Conservation (phyloP, 2,329 filamentous ascomycete genomes). For the Escovopsis sp. region DNA sequence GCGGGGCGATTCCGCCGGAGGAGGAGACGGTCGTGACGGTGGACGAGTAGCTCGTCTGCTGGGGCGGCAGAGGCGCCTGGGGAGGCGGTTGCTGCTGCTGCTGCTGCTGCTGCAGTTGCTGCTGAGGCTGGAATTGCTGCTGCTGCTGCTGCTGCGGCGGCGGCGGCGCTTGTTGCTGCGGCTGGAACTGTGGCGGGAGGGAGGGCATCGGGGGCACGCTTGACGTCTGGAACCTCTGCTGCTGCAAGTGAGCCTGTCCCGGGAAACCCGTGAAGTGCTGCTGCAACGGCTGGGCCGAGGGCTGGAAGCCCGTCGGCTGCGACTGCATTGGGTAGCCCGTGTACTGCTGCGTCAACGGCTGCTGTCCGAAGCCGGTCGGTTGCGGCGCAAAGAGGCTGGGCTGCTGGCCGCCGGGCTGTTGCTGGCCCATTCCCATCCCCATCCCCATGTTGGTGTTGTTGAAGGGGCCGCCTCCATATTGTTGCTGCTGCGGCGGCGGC, state of each 20-base stretch:
- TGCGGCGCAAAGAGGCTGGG: conserved; percentile 42
- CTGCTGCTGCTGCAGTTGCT: conserved; percentile 34
- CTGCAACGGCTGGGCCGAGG: conserved; percentile 44
- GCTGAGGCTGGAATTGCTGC: conserved; percentile 20
- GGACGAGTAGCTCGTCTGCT: conserved; percentile 29
- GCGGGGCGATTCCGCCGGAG: conserved; percentile 31
- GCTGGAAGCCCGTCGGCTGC: conserved; percentile 33
- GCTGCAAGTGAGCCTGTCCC: conserved; percentile 34
- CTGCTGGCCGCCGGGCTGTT: conserved; percentile 27
- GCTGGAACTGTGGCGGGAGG: conserved; percentile 44
- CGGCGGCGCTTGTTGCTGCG: conserved; percentile 30
- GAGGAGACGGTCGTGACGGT: conserved; percentile 35
- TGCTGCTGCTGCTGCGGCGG: conserved; percentile 20
- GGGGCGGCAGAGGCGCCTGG: conserved; percentile 22
- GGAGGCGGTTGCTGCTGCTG: conserved; percentile 15
- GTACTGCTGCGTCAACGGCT: conserved; percentile 41
- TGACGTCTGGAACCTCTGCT: conserved; percentile 42
- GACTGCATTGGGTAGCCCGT: conserved; percentile 44
- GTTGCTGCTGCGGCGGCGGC: conserved; percentile 22
- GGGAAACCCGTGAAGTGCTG: conserved; percentile 56
- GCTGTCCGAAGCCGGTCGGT: conserved; percentile 41
- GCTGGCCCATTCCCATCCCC: conserved; percentile 27
- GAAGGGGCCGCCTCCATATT: conserved; percentile 36
- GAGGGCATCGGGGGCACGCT: conserved; percentile 44
- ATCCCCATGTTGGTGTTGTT: conserved; percentile 20